Base-by-base conservation (phyloP, 257 asterid species). In the Nicotiana undulata region DNA sequence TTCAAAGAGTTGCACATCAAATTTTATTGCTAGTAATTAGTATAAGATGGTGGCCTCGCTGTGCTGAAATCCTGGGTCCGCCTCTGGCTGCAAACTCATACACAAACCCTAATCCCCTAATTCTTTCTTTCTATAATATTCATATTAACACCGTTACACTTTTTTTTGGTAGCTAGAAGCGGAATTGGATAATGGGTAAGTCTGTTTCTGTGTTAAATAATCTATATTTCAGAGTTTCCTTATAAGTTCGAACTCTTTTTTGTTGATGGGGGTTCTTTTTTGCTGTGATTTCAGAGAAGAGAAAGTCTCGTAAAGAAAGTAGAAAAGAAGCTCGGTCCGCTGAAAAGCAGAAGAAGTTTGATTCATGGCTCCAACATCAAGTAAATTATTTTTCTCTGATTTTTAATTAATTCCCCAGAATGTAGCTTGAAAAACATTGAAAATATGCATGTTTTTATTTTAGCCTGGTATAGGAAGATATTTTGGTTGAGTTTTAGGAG, bases 291-390 rank as follows among this genome's bases (percentile, higher is more conserved):
- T 2, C 70, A 40, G 82, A 63, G 51, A 68, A 12, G 44, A 79
- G 66, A 1, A 88, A 81, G 80, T 84, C 90, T 56, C 94, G 97
- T 59, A 90, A 82, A 79, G 93, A 93, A 70, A 83, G 83, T 63
- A 81, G 97, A 77, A 94, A 89, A 83, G 94, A 92, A 90, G 92
- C 92, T 22, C 92, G 96, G 22, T 60, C 81, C 24, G 87, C 77
- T 24, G 87, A 87, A 85, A 90, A 84, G 72, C 85, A 88, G 87
- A 88, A 88, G 81, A 93, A 88, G 84, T 90, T 90, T 75, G 90
- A 90, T 76, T 90, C 94, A 22, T 90, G 97, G 96, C 81, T 90
- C 79, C 88, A 90, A 20, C 90, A 85, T 84, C 89, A 76, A n/a
- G 18, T 63, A 59, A 37, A 77, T 53, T 32, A 4, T 9, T 46